A percentile compares a stretch with the other conserved stretches of the same genome.
Conservation (phyloP, 2,329 filamentous ascomycete species). For the Madurella fahalii region DNA sequence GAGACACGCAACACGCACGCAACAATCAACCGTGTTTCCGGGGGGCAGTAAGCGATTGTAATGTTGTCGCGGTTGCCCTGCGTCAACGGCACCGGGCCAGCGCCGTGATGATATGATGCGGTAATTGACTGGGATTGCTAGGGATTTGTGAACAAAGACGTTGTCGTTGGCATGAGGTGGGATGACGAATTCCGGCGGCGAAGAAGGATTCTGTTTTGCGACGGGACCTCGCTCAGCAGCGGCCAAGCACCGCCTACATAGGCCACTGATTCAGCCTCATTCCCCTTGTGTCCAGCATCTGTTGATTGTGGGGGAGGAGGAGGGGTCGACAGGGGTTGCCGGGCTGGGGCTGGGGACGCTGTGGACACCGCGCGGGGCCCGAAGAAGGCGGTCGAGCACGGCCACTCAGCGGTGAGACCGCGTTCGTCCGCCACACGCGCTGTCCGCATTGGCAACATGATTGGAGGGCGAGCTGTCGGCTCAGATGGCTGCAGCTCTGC, state of each 20-base stretch:
- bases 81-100: neutral
- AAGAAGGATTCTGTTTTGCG: conserved; percentile 10
- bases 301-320: conserved; percentile 20
- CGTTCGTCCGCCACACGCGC: conserved; percentile 19
- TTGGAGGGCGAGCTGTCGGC: neutral
- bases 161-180: conserved; percentile 6
- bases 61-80: neutral
- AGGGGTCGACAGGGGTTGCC: conserved; percentile 16
- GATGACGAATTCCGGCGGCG: conserved; percentile 18
- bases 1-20: neutral
- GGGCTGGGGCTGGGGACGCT: conserved; percentile 8
- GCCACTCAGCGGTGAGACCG: conserved; percentile 12
- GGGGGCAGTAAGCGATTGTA: no score
- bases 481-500: neutral
- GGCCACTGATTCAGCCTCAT: conserved; percentile 32
- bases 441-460: neutral
- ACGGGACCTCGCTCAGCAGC: conserved; percentile 3
- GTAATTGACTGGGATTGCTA: conserved; percentile 3
- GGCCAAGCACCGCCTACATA: conserved; percentile 12
- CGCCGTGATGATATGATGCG: neutral
- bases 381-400: neutral
- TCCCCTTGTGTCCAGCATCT: conserved; percentile 23
- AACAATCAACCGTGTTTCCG: neutral
- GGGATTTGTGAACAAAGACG: conserved; percentile 8
- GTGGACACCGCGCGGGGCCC: conserved; percentile 7